phyloP scores from a whole-genome alignment of 352 stramenopile genomes.

The Pythium monospermum region DNA sequence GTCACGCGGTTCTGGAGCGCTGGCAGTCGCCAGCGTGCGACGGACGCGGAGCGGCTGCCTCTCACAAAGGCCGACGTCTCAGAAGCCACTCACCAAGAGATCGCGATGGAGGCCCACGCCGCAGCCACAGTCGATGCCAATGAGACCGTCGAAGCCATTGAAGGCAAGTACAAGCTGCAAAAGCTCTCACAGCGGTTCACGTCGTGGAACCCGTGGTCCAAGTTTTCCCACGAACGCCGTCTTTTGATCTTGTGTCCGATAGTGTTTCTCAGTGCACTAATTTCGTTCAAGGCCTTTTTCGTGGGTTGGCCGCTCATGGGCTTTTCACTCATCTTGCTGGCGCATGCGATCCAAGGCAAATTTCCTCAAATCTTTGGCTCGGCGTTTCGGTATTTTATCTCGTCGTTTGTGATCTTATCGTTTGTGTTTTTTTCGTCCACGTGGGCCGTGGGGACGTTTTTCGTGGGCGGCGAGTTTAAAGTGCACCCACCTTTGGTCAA shows the following conservation, averaged over 20 bases:
- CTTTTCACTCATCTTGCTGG: slow-evolving; percentile 70
- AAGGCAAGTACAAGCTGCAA: slow-evolving; percentile 48
- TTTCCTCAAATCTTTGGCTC: slow-evolving; percentile 85
- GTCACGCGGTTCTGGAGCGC: slow-evolving; percentile 13
- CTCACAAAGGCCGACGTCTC: slow-evolving; percentile 19
- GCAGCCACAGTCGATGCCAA: slow-evolving; percentile 35
- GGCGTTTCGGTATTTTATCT: slow-evolving; percentile 86
- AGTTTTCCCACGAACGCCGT: slow-evolving; percentile 67
- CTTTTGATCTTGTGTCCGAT: slow-evolving; percentile 62
- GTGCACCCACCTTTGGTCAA: slow-evolving; percentile 49
- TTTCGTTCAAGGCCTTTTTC: slow-evolving; percentile 80
- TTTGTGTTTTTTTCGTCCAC: slow-evolving; percentile 87
- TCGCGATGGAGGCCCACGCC: slow-evolving; percentile 17
- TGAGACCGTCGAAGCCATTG: slow-evolving; percentile 52
- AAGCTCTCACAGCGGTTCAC: slow-evolving; percentile 40
- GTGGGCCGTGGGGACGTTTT: slow-evolving; percentile 83
- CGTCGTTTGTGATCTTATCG: slow-evolving; percentile 73
- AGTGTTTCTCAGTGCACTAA: slow-evolving; percentile 71
- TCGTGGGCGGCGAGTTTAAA: slow-evolving; percentile 79
- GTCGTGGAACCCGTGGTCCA: slow-evolving; percentile 70
- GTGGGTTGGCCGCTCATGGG: slow-evolving; percentile 81
- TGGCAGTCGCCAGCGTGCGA: not conserved
- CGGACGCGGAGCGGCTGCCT: slow-evolving; percentile 15
- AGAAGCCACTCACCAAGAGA: slow-evolving; percentile 16
- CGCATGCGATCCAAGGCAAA: slow-evolving; percentile 73